phyloP scores from a whole-genome alignment of 768 basidiomycete species.

The Lactarius evosmus region DNA sequence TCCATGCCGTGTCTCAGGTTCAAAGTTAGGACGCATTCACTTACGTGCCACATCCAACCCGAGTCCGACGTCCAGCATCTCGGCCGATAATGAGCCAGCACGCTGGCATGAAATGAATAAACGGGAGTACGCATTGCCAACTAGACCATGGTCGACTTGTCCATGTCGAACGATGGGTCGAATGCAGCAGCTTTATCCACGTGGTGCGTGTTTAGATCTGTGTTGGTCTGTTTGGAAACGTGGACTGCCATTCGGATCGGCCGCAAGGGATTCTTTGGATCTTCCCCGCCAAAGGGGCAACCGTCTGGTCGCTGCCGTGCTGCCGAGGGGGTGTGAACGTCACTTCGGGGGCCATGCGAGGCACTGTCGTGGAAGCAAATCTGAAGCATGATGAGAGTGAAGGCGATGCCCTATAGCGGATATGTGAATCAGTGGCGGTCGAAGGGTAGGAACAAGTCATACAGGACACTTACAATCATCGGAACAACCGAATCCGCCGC shows the following conservation, averaged over 20 bases:
- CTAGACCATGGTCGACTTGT: neutral
- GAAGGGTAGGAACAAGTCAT: neutral
- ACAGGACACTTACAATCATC: neutral
- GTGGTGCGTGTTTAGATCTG: neutral
- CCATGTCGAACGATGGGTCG: neutral
- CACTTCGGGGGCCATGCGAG: neutral
- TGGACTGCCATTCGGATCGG: neutral
- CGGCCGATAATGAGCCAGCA: neutral
- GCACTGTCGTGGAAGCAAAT: conserved; percentile 9
- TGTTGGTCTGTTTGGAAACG: neutral
- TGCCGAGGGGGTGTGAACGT: neutral
- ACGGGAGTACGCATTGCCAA: neutral
- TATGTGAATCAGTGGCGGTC: neutral
- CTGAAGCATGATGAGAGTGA: conserved; percentile 14
- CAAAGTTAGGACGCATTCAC: too few species aligned
- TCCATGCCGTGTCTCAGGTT: neutral
- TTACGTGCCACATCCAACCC: neutral
- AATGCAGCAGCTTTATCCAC: neutral
- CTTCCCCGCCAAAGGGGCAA: neutral
- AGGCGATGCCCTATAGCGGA: conserved; percentile 11
- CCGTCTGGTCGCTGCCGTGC: neutral
- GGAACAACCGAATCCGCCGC: conserved; percentile 9
- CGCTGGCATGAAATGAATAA: neutral
- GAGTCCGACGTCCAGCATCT: neutral
- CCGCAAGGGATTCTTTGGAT: neutral